A percentile compares a stretch with the other conserved stretches of the same genome.
Conservation (phyloP, 441 rosid genomes). For the Melastoma candidum region DNA sequence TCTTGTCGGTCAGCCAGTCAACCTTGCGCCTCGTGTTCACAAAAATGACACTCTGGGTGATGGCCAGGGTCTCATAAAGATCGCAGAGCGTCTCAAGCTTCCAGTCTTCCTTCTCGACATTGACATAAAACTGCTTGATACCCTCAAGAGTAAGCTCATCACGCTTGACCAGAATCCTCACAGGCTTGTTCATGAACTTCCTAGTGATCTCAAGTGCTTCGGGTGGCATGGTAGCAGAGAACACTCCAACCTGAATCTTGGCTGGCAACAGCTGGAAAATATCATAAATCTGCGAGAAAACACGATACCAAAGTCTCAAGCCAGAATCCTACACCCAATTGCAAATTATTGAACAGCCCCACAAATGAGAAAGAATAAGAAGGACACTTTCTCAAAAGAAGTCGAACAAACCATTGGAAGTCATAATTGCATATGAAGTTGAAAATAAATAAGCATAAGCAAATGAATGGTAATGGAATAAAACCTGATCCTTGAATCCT, state of each 20-base stretch:
- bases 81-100: constrained; percentile 41
- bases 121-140: constrained; percentile 46
- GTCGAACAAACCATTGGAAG: too few species aligned
- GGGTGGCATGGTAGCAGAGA: constrained; percentile 60
- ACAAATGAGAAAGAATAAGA: too few species aligned
- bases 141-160: constrained; percentile 65
- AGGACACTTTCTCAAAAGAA: too few species aligned
- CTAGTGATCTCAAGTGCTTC: constrained; percentile 56
- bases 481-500: constrained; percentile 20
- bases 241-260: constrained; percentile 49
- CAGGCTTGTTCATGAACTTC: constrained; percentile 57
- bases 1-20: constrained; percentile 49
- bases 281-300: constrained; percentile 34
- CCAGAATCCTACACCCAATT: not conserved
- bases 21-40: constrained; percentile 59
- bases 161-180: constrained; percentile 48
- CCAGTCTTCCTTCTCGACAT: constrained; percentile 41
- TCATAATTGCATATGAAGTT: not conserved
- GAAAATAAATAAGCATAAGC: not conserved
- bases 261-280: constrained; percentile 45
- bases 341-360: too few species aligned
- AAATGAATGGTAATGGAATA: not conserved
- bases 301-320: not conserved
- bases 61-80: constrained; percentile 46
- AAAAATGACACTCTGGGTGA: constrained; percentile 56